Evolutionary conservation across 1,139 yeast species (phyloP), one percentile per base, ranked within the genome.

Genomic region (Kurtzmaniella quercitrusa): DNA sequence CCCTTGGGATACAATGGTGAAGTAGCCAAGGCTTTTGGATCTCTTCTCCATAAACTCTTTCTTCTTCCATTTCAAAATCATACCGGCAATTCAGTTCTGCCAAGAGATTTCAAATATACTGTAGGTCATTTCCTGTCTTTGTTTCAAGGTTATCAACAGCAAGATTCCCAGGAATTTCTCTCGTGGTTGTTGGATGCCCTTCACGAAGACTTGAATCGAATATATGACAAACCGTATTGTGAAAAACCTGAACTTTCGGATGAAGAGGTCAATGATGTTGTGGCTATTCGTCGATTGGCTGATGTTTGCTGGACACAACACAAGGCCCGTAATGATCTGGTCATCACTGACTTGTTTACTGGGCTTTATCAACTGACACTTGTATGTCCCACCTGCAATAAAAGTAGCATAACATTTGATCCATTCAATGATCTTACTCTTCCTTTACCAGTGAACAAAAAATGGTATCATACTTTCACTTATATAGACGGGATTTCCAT

Each of bases 121-220:
- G 76, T 93, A 38, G 98, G 98, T 0, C 77, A 82, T 46, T 86
- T 77, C 57, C 85, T 90, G 38, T 77, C 85, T 1, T 79, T 88
- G 79, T 93, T 93, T 67, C 77, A 89, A 0, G 96, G 95, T 0
- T 90, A 85, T 56, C 81, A 79, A 53, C 98, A 93, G 62, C 98
- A 93, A 59, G 98, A 93, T 60, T 88, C 98, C 1, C 98, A 93
- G 61, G 98, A 93, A 60, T 85, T 93, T 56, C 69, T 93, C 44
- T 91, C 96, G 37, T 93, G 89, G 75, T 64, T 93, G 37, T 70
- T 93, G 38, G 98, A 93, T 64, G 94, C 96, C 6, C 71, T 93
- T 39, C 98, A 93, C 57, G 98, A 93, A 60, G 98, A 93, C 62
- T 73, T 93, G 53, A 93, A 93, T 57, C 72, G 96, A 45, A 85